phyloP scores from a whole-genome alignment of 163 green algal species.

The Scenedesmus sp. region DNA sequence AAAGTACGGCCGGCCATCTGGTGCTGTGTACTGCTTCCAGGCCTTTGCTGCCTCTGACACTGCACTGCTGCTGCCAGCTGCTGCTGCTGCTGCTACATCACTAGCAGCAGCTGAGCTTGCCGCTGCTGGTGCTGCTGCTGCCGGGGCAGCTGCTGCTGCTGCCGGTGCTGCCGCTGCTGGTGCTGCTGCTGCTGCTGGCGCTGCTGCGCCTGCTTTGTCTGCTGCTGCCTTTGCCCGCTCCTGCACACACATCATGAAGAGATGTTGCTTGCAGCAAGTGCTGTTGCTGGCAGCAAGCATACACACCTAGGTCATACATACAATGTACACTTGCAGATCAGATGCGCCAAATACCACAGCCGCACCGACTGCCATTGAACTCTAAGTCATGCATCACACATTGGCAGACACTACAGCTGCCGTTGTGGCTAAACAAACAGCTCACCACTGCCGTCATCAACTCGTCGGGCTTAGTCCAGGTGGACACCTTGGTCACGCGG shows the following conservation, averaged over 20 bases:
- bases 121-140: background rate
- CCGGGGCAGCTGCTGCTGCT: background rate
- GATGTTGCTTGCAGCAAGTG: background rate
- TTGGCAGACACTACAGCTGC: background rate
- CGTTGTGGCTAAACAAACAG: background rate
- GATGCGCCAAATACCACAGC: background rate
- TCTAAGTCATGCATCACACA: too few relatives aligned
- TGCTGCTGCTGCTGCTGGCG: slow-evolving; percentile 18
- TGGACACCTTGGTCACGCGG: slow-evolving; percentile 75
- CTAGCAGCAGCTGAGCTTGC: background rate
- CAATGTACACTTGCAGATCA: background rate
- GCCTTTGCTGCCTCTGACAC: slow-evolving; percentile 24
- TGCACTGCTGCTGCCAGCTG: background rate
- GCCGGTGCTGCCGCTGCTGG: background rate
- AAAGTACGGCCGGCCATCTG: slow-evolving; percentile 92
- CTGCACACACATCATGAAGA: background rate
- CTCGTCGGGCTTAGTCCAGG: slow-evolving; percentile 87
- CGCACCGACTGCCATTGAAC: background rate
- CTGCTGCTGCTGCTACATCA: background rate
- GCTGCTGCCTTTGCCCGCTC: slow-evolving; percentile 40
- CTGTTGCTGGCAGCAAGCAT: background rate
- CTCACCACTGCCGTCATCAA: slow-evolving; percentile 64
- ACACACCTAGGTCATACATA: background rate
- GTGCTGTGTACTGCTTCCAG: slow-evolving; percentile 91
- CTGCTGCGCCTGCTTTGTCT: slow-evolving; percentile 13